Evolutionary conservation across 2,329 filamentous ascomycete genomes (phyloP).

Genomic region (Lachnellula hyalina): DNA sequence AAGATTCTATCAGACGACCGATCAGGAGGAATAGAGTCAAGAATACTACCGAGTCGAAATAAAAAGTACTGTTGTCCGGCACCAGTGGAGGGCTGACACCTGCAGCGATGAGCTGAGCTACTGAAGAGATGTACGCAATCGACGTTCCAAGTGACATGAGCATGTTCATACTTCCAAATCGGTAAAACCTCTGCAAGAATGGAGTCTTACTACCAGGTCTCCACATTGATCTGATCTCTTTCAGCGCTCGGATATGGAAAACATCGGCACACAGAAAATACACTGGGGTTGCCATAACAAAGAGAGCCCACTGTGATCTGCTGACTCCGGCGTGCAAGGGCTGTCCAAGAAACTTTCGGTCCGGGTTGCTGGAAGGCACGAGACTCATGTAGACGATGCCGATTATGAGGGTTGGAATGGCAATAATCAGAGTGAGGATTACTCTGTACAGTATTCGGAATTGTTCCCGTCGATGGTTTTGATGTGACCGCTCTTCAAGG

Average conservation of each 20-base stretch:
- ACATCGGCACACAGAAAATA: conserved; percentile 83
- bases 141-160: conserved; percentile 83
- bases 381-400: conserved; percentile 91
- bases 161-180: conserved; percentile 97
- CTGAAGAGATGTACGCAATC: conserved; percentile 79
- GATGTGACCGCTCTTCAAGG: conserved; percentile 73
- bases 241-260: conserved; percentile 74
- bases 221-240: conserved; percentile 76
- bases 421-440: conserved; percentile 60
- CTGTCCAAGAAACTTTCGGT: conserved; percentile 62
- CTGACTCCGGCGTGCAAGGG: conserved; percentile 68
- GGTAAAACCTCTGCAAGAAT: conserved; percentile 70
- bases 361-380: conserved; percentile 52
- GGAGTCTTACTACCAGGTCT: conserved; percentile 67
- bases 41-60: conserved; percentile 93
- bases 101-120: conserved; percentile 69
- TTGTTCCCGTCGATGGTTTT: conserved; percentile 67
- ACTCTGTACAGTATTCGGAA: conserved; percentile 64
- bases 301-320: conserved; percentile 72
- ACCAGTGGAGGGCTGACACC: conserved; percentile 38
- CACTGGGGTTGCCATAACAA: conserved; percentile 76
- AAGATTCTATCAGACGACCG: conserved; percentile 74
- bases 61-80: conserved; percentile 50
- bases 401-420: conserved; percentile 79
- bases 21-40: conserved; percentile 79